Evolutionary conservation across 768 basidiomycete species (phyloP).

Genomic region (Suillus subluteus): DNA sequence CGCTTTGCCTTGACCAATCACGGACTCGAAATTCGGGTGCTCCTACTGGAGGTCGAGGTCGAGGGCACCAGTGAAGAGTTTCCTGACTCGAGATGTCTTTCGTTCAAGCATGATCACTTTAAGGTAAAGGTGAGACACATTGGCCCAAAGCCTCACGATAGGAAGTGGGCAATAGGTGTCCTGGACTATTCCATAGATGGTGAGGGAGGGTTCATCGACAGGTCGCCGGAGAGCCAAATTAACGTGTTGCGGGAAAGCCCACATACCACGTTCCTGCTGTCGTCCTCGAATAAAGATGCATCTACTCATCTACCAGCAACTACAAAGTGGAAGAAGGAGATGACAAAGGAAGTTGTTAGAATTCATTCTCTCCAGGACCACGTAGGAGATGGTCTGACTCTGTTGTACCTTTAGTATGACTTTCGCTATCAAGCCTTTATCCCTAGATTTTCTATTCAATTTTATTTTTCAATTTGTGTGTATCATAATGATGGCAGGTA

Average conservation of each 20-base stretch:
- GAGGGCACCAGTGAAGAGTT: neutral
- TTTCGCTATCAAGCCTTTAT: neutral
- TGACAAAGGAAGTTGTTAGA: neutral
- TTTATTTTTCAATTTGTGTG: too few species aligned
- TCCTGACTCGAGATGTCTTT: neutral
- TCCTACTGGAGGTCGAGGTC: neutral
- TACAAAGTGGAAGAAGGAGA: constrained; percentile 12
- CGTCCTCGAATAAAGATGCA: neutral
- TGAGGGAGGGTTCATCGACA: neutral
- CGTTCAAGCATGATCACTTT: neutral
- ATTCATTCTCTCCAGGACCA: neutral
- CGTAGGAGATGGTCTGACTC: neutral
- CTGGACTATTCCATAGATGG: constrained; percentile 7
- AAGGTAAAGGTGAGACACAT: neutral
- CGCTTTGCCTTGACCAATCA: constrained; percentile 17
- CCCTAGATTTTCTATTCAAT: neutral
- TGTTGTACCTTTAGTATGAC: constrained; percentile 1
- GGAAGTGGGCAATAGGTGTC: constrained; percentile 8
- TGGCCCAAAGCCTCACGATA: neutral
- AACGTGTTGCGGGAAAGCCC: neutral
- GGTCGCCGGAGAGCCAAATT: neutral
- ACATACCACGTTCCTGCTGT: constrained; percentile 11
- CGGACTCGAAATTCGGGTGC: constrained; percentile 13
- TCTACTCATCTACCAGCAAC: neutral
- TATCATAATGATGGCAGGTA: too few species aligned